Evolutionary conservation across 768 basidiomycete species (phyloP), one percentile per base, ranked within the genome.

Genomic region (Termitomyces sp.): DNA sequence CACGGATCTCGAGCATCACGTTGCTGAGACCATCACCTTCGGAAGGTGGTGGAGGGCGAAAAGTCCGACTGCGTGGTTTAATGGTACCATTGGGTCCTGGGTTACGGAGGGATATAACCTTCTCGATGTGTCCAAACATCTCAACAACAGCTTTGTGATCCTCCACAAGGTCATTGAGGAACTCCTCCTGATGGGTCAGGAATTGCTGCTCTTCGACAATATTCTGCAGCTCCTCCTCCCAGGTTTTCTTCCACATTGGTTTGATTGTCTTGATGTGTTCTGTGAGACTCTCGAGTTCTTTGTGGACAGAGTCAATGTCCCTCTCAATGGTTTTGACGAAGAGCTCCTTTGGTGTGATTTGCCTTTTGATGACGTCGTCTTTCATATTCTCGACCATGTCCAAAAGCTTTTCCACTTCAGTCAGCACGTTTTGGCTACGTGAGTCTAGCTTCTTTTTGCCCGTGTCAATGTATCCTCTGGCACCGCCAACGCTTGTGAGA

Each of bases 181-280:
- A 83, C 70, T 95, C 93, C 68, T 95, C 92, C 70, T 98, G 95
- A 66, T 97, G 91, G 8, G 83, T 85, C 58, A 98, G 75, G 76
- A 97, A 90, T 63, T 95, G 91, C 69, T 99, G 95, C 70, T 99
- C 96, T 69, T 97, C 95, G 57, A 98, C 90, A 55, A 99, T 95
- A 62, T 93, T 92, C 77, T 93, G 90, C 68, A 99, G 70, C 74
- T 99, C 96, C 67, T 92, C 87, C 66, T 92, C 90, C 96, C 96
- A 99, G 19, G 95, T 98, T 81, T 95, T 94, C 79, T 95, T 92
- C 96, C 96, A 99, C 82, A 92, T 92, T 42, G 96, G 94, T 66
- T 90, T 93, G 66, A 95, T 82, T 11, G 91, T 89, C 63, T 86
- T 83, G 63, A 98, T 90, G 70, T 96, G 92, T 63, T 87, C 85